Evolutionary conservation across 306 rosid species (phyloP).

Genomic region (Nissolia schottii): DNA sequence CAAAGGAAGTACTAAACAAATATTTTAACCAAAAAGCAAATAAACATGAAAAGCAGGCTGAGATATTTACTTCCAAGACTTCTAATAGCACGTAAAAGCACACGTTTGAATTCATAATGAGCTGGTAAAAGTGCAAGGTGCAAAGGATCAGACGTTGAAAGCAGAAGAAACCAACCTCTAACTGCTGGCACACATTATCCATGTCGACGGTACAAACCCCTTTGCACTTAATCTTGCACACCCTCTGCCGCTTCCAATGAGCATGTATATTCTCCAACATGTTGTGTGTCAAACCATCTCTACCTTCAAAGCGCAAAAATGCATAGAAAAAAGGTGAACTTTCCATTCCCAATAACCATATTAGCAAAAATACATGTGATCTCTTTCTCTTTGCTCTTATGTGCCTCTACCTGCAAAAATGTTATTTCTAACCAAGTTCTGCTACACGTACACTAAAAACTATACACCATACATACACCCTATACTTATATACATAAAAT

Average conservation of each 20-base stretch:
- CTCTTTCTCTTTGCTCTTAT: neutral
- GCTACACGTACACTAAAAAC: too few species aligned
- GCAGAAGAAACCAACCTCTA: slow-evolving; percentile 59
- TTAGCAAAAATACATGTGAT: neutral
- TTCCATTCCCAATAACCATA: neutral
- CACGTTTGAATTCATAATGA: neutral
- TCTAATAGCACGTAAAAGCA: neutral
- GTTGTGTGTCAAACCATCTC: slow-evolving; percentile 93
- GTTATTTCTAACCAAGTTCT: too few species aligned
- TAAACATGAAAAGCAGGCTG: neutral
- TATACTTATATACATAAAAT: too few species aligned
- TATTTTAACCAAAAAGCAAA: neutral
- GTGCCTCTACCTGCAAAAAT: too few species aligned
- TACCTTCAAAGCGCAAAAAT: slow-evolving; percentile 41
- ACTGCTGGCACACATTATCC: slow-evolving; percentile 76
- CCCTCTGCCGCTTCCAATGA: slow-evolving; percentile 71
- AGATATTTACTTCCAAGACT: neutral
- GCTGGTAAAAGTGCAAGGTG: neutral
- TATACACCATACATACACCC: too few species aligned
- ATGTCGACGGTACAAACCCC: slow-evolving; percentile 74
- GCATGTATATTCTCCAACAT: slow-evolving; percentile 92
- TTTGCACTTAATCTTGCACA: slow-evolving; percentile 82
- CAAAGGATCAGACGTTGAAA: neutral
- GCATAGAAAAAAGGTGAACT: neutral
- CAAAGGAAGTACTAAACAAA: neutral